Evolutionary conservation across 2,329 filamentous ascomycete species (phyloP), one percentile per base, ranked within the genome.

Genomic region (Trichophyton mentagrophytes): DNA sequence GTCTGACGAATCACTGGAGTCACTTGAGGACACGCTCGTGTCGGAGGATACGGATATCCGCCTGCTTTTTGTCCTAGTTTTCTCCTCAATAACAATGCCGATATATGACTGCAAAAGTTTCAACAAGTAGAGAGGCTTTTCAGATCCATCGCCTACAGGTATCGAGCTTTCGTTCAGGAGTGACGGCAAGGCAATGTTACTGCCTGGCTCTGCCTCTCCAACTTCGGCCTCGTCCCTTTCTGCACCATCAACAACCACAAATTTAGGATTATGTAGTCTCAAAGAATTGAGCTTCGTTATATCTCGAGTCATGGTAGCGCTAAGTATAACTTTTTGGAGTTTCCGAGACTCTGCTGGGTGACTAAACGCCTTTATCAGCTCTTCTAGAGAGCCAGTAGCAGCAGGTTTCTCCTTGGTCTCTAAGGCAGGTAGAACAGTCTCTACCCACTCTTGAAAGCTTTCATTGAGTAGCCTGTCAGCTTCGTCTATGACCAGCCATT

Each of bases 401-500:
- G 78, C 77, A 1, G 72, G 71, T 1, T 71, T 72, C 42, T 79
- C 78, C 63, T 89, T 78, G 51, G 77, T 76, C 15, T 85, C 82
- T 69, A 83, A 66, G 1, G 77, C 77, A 22, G 73, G 72, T 67
- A 89, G 85, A 5, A 93, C 82, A 0, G 86, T 76, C 46, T 85
- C 83, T 2, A 95, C 78, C 91, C 91, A 96, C 68, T 92, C 88
- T 70, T 96, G 91, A 72, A 93, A 96, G 68, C 88, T 91, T 71
- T 97, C 89, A 49, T 91, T 87, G 4, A 97, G 81, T 11, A 97
- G 78, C 69, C 93, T 90, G 72, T 97, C 92, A 9, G 92, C 93
- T 74, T 97, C 92, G 68, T 97, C 92, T 53, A 96, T 87, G 2
- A 96, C 83, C 0, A 97, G 79, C 90, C 91, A 97, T 63, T 88